Base-by-base conservation (phyloP, 2,329 filamentous ascomycete species). In the Fusarium decemcellulare region DNA sequence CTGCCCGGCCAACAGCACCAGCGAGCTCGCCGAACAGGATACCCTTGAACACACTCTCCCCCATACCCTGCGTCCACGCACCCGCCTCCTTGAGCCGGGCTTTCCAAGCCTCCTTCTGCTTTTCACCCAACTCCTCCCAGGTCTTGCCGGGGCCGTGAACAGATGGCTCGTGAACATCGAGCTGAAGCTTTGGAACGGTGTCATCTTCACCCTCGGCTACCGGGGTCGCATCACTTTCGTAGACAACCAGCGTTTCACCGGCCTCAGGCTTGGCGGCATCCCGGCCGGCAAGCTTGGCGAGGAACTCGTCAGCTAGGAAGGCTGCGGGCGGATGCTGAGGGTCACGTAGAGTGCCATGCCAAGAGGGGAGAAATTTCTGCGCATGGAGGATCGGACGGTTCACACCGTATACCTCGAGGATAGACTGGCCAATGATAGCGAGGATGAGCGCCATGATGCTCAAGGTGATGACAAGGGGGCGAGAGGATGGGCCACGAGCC, bases 61-160 rank as follows among this genome's bases (percentile, higher is more conserved):
- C 92, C 84, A 95, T 92, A 39, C 88, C 85, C 76, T 91, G 90
- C n/a, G 88, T 88, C 93, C 93, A 97, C 68, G 94, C 88, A 0
- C 93, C 93, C 1, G 92, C 90, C 58, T 90, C 85, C 59, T 84
- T 83, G 37, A 97, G 84, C 75, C 86, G 88, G 70, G 87, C 80
- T 81, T 90, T 93, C 94, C 94, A 97, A 16, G 83, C 81, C 54
- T 84, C 81, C 77, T 88, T 88, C 78, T 95, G 88, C 57, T 87
- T 80, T 12, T 86, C 82, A 7, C 84, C 83, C 46, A 97, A 80
- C 63, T 94, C 88, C 61, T 94, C 90, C 93, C 93, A 97, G 58
- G 85, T 82, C 78, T 85, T 89, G 14, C 88, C 90, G 1, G 82
- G 78, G 2, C 82, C 85, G 65, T 88, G 83, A 14, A 78, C 74